Evolutionary conservation across 768 basidiomycete genomes (phyloP), one percentile per base, ranked within the genome.

Genomic region (Amanita inopinata): DNA sequence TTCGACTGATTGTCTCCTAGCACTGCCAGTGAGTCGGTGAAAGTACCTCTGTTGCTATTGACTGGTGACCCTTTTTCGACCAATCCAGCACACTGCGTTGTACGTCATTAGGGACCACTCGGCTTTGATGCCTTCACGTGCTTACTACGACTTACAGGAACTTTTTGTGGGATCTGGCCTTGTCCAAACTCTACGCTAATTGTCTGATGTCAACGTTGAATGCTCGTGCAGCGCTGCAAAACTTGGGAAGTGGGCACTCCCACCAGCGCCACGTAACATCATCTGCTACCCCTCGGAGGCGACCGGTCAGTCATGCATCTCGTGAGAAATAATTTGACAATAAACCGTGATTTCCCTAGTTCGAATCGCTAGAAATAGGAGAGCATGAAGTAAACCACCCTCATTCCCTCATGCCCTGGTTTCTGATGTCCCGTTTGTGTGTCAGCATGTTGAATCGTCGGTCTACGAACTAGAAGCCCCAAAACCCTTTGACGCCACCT

Each of bases 161-260:
- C 49, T 74, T 74, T 49, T 45, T 71, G 6, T 74, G 67, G 65
- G 71, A 72, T 47, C 56, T 74, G 15, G 59, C 69, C 8, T 55
- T 74, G 10, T 62, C 68, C 1, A 73, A 71, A 40, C 58, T 74
- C 5, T 74, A 74, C 50, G 44, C 67, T 14, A 74, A 73, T 41
- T 70, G 69, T 40, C 56, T 72, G 4, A 51, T 74, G 27, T 72
- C 70, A 3, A 69, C 71, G 3, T 59, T 74, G 18, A 73, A 74
- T 38, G 66, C 71, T 19, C 64, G 71, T 5, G 56, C 61, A 6
- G 32, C 54, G 4, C 38, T 68, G 12, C 63, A 64, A 24, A 53
- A 54, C 4, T 46, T 54, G 31, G 51, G 55, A 2, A 54, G 46
- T 37, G 54, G 46, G 30, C 50, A 54, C 8, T 57, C 60, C 7